These are phyloP conservation scores for Pistacia atlantica DNA, from an alignment of 345 rosid genomes.

Conservation along the genomic window DNA sequence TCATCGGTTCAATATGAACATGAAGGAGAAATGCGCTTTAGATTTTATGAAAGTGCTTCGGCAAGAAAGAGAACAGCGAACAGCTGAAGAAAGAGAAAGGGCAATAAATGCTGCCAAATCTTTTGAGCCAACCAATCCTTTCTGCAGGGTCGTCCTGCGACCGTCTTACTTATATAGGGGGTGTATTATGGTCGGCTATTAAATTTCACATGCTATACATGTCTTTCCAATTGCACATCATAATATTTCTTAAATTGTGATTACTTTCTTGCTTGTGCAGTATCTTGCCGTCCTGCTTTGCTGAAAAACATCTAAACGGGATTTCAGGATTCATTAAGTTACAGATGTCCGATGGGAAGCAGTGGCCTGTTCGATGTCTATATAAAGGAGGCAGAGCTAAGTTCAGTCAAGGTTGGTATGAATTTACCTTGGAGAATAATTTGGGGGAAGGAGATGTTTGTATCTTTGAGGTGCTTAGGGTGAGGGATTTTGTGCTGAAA, in stretches of 20 bases:
- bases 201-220: constrained; percentile 5
- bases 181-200: constrained; percentile 73
- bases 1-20: constrained; percentile 38
- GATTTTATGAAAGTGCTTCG: constrained; percentile 80
- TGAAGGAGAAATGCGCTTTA: constrained; percentile 54
- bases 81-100: constrained; percentile 79
- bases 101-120: constrained; percentile 74
- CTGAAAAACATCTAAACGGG: constrained; percentile 78
- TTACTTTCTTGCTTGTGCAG: constrained; percentile 38
- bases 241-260: neutral
- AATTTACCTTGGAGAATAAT: constrained; percentile 76
- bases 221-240: neutral
- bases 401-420: constrained; percentile 92
- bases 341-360: constrained; percentile 71
- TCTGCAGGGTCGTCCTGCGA: constrained; percentile 81
- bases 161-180: constrained; percentile 84
- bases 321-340: constrained; percentile 83
- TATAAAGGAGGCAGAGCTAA: constrained; percentile 87
- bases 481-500: constrained; percentile 79
- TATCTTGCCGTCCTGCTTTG: constrained; percentile 87
- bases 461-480: constrained; percentile 68
- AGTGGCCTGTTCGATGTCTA: constrained; percentile 91
- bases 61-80: constrained; percentile 77
- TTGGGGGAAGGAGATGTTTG: constrained; percentile 94
- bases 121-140: constrained; percentile 80